Evolutionary conservation across 73 alveolate genomes (phyloP).

Genomic region (Durusdinium trenchii): DNA sequence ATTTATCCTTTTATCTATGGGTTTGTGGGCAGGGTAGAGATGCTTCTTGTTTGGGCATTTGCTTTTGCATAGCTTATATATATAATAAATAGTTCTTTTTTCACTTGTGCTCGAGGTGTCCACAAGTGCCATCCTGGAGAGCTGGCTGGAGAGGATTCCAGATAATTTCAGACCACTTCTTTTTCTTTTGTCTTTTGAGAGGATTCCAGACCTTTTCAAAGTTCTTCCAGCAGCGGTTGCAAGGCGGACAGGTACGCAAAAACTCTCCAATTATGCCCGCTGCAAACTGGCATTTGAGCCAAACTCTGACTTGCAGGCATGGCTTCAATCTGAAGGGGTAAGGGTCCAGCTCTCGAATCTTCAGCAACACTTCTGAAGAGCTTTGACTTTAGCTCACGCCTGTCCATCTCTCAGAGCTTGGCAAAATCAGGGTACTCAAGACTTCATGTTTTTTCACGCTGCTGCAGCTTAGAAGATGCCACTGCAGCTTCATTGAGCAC

Average conservation of each 20-base stretch:
- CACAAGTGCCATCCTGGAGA: slow-evolving; percentile 24
- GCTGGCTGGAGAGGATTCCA: slow-evolving; percentile 60
- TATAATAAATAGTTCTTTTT: no score
- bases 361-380: not conserved
- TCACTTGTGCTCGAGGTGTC: slow-evolving; percentile 12
- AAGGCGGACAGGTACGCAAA: slow-evolving; percentile 23
- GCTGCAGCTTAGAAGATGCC: no score
- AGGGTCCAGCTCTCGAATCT: not conserved
- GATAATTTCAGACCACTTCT: not conserved
- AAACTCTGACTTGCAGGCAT: slow-evolving; percentile 3
- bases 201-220: not conserved
- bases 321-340: slow-evolving; percentile 42
- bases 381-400: no score
- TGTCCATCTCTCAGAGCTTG: no score
- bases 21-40: no score
- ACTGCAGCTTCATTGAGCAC: no score
- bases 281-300: not conserved
- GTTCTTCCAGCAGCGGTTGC: slow-evolving; percentile 19
- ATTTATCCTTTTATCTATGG: no score
- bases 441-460: no score
- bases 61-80: no score
- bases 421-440: no score
- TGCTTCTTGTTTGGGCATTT: no score
- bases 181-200: no score
- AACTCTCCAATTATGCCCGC: not conserved